A percentile compares a stretch with the other conserved stretches of the same genome.
phyloP scores from a whole-genome alignment of 2,329 filamentous ascomycete species.

The Lasiodiplodia citricola region DNA sequence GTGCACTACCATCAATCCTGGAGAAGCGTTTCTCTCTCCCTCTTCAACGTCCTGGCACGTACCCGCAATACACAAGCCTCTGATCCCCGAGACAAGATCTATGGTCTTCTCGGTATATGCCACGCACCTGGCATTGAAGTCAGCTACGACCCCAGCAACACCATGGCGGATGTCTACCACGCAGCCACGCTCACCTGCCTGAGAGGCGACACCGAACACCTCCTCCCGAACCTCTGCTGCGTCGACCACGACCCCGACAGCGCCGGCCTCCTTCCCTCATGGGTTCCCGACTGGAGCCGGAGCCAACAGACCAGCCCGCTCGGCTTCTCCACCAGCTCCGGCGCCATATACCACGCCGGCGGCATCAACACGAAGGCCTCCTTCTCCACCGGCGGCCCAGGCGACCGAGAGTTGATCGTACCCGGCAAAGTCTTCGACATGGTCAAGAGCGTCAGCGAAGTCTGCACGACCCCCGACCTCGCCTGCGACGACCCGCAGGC shows the following conservation, averaged over 20 bases:
- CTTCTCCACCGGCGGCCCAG: background rate
- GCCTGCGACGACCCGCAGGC: conserved; percentile 28
- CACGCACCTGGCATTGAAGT: conserved; percentile 28
- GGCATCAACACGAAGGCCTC: background rate
- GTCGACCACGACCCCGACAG: conserved; percentile 32
- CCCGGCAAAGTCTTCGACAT: background rate
- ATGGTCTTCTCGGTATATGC: conserved; percentile 34
- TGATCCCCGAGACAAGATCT: conserved; percentile 36
- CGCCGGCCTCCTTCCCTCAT: conserved; percentile 31
- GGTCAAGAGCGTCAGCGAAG: background rate
- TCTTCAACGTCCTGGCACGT: conserved; percentile 29
- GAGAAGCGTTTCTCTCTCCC: background rate
- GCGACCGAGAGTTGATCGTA: background rate
- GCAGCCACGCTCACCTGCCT: conserved; percentile 19
- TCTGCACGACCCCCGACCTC: conserved; percentile 28
- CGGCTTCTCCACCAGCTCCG: conserved; percentile 33
- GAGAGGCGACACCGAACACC: background rate
- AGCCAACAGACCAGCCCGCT: conserved; percentile 32
- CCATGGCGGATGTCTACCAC: background rate
- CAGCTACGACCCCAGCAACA: conserved; percentile 28
- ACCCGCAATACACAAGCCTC: conserved; percentile 34
- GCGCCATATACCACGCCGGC: conserved; percentile 31
- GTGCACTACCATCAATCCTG: conserved; percentile 3
- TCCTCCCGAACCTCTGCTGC: conserved; percentile 32
- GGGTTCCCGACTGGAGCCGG: conserved; percentile 36